Evolutionary conservation across 2,329 filamentous ascomycete genomes (phyloP).

Genomic region (Scytalidium sp.): DNA sequence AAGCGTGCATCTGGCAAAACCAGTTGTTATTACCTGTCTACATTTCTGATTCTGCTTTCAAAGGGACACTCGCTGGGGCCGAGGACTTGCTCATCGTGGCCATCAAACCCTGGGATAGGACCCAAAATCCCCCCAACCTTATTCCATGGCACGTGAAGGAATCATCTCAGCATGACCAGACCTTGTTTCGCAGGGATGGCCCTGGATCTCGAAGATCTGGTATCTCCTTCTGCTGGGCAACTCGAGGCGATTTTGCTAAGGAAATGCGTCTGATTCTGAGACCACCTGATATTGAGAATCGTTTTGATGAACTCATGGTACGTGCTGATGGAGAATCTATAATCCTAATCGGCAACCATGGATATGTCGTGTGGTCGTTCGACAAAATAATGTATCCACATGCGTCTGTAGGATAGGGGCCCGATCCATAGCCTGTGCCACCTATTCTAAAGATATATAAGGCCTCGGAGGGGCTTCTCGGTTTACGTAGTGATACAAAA

Average conservation of each 20-base stretch:
- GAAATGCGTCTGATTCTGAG: not conserved
- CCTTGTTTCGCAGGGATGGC: not conserved
- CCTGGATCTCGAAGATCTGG: not conserved
- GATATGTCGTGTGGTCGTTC: slow-evolving; percentile 21
- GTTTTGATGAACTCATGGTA: not conserved
- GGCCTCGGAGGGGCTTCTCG: no score
- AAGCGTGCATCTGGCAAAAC: slow-evolving; percentile 1
- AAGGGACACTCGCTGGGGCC: not conserved
- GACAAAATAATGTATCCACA: not conserved
- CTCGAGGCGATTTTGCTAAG: not conserved
- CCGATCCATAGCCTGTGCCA: no score
- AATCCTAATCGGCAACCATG: slow-evolving; percentile 6
- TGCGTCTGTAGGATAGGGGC: not conserved
- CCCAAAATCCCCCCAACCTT: not conserved
- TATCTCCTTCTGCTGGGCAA: not conserved
- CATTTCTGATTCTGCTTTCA: not conserved
- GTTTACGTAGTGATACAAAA: no score
- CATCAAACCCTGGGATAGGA: not conserved
- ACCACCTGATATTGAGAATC: not conserved
- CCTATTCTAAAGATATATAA: no score
- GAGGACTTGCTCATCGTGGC: not conserved
- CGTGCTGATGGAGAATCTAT: slow-evolving; percentile 20
- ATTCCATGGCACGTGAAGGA: not conserved
- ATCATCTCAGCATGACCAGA: not conserved
- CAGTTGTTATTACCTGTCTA: slow-evolving; percentile 1